phyloP scores from a whole-genome alignment of 169 alveolate species.

The Babesia bovis region DNA sequence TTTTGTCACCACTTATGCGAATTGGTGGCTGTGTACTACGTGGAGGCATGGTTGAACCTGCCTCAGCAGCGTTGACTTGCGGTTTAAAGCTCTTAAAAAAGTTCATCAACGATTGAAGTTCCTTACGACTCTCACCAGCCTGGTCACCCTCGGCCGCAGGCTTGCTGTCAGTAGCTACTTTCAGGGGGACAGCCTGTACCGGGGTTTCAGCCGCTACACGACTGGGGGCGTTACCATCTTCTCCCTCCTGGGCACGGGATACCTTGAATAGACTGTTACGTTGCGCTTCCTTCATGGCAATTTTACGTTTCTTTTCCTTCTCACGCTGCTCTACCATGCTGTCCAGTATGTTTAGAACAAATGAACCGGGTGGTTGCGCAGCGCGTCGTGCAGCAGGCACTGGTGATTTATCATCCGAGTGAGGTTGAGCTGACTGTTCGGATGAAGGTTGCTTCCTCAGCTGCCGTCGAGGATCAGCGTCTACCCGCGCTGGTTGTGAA shows the following conservation, averaged over 20 bases:
- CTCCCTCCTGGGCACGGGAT: neutral
- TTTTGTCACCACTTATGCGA: constrained; percentile 6
- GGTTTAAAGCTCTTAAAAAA: constrained; percentile 50
- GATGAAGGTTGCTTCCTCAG: neutral
- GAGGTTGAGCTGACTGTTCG: neutral
- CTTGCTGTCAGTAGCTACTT: neutral
- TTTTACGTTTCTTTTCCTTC: constrained; percentile 59
- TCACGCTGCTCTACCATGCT: constrained; percentile 68
- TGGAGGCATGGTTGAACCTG: too few relatives aligned
- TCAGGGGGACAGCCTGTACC: neutral
- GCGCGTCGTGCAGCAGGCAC: neutral
- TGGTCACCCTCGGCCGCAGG: neutral
- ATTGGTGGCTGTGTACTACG: constrained; percentile 1
- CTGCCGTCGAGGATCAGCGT: constrained; percentile 20
- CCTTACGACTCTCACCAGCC: constrained; percentile 28
- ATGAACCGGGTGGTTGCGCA: constrained; percentile 37
- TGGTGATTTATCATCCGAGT: neutral
- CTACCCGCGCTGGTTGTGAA: constrained; percentile 21
- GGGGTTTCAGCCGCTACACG: neutral
- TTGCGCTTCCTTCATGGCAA: constrained; percentile 59
- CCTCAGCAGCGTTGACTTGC: neutral
- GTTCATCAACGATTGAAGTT: constrained; percentile 52
- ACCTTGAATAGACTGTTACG: constrained; percentile 29
- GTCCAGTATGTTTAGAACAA: constrained; percentile 61
- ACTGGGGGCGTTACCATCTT: neutral